Conservation (phyloP, 176 grass and related monocot species). For the Ensete ventricosum region DNA sequence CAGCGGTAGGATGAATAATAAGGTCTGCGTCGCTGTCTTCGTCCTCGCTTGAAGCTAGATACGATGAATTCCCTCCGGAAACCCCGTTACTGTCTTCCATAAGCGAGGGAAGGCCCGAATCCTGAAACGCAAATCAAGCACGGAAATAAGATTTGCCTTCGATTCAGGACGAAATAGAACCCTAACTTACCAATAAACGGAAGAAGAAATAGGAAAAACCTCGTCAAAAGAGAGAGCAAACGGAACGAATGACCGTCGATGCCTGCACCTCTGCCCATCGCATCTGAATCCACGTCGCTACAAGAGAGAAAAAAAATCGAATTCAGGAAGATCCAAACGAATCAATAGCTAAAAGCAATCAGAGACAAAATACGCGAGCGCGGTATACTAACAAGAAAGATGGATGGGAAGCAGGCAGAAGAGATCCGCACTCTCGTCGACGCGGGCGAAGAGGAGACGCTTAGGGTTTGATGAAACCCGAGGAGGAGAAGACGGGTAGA, state of each 20-base stretch:
- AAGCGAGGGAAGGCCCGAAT: not conserved
- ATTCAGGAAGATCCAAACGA: not conserved
- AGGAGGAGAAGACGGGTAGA: not conserved
- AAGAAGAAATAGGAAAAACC: not conserved
- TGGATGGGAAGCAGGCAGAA: not conserved
- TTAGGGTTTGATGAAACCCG: not conserved
- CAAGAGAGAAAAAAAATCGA: not conserved
- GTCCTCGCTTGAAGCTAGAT: not conserved
- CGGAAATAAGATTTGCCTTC: no score
- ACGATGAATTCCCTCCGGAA: not conserved
- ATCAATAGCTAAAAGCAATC: not conserved
- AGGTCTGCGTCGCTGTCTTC: not conserved
- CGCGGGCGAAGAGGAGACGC: not conserved
- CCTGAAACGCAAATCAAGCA: not conserved
- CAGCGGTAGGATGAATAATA: not conserved
- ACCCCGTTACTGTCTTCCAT: not conserved
- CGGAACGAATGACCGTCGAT: not conserved
- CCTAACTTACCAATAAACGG: not conserved
- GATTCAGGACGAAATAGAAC: not conserved
- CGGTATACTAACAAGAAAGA: not conserved
- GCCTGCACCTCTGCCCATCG: not conserved
- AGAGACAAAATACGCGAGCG: not conserved
- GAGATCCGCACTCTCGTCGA: not conserved
- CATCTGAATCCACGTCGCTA: not conserved
- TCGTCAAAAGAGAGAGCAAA: not conserved